These are phyloP conservation scores for Aspergillus cejpii DNA, from an alignment of 2,329 filamentous ascomycete species.

Conservation along the genomic window DNA sequence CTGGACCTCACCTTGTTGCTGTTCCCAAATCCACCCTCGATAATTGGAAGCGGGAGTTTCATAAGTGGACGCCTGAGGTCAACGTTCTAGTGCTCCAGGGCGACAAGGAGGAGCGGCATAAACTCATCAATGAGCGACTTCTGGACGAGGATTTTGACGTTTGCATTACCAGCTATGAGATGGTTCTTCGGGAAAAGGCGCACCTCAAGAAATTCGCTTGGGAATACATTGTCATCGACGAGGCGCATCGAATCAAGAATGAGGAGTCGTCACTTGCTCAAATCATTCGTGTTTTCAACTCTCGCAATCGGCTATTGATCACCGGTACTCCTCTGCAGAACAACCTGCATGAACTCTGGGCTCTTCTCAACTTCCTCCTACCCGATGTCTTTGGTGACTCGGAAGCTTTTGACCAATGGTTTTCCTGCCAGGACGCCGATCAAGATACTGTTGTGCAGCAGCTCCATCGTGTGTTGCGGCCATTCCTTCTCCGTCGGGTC, in stretches of 20 bases:
- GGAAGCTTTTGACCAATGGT: conserved; percentile 97
- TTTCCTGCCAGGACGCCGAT: conserved; percentile 80
- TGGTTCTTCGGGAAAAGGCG: conserved; percentile 92
- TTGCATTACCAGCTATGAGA: conserved; percentile 97
- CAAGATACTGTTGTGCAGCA: conserved; percentile 96
- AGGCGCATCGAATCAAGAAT: conserved; percentile 98
- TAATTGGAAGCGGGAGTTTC: conserved; percentile 96
- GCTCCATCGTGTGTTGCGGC: conserved; percentile 82
- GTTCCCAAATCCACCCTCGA: conserved; percentile 97
- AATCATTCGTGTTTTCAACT: conserved; percentile 93
- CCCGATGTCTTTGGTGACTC: conserved; percentile 96
- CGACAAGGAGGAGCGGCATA: conserved; percentile 84
- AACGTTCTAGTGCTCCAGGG: conserved; percentile 91
- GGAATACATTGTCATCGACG: conserved; percentile 99
- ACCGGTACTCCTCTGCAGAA: conserved; percentile 96
- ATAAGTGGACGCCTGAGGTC: conserved; percentile 89
- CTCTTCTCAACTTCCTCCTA: conserved; percentile 91
- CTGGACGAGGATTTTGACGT: conserved; percentile 94
- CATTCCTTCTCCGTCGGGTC: conserved; percentile 89
- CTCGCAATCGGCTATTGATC: conserved; percentile 87
- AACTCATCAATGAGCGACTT: conserved; percentile 84
- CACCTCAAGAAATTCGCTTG: conserved; percentile 96
- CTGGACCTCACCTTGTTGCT: conserved; percentile 80
- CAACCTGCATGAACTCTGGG: conserved; percentile 97
- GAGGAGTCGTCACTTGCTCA: conserved; percentile 95